These are phyloP conservation scores for Glycine soja DNA, from an alignment of 306 rosid species.

Conservation along the genomic window DNA sequence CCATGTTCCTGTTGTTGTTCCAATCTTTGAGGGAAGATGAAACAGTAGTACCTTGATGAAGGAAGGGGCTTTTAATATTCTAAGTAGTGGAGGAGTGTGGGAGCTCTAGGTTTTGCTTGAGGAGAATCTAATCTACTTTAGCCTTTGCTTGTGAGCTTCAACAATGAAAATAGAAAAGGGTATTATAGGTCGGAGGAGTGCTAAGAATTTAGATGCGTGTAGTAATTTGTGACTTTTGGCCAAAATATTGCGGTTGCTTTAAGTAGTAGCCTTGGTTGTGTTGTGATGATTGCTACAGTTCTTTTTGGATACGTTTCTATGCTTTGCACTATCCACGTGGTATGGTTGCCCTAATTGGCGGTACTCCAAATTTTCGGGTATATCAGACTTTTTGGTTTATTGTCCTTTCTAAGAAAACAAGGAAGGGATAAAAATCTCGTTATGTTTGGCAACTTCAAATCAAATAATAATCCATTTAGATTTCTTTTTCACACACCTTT, in stretches of 20 bases:
- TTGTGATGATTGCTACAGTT: not conserved
- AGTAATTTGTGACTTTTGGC: conserved; percentile 8
- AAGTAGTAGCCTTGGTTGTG: conserved; percentile 14
- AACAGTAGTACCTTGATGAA: not conserved
- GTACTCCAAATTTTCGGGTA: not conserved
- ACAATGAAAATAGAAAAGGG: conserved; percentile 14
- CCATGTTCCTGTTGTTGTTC: conserved; percentile 53
- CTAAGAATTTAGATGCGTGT: conserved; percentile 55
- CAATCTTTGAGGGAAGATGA: conserved; percentile 38
- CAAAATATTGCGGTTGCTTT: conserved; percentile 52
- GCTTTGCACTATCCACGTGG: conserved; percentile 30
- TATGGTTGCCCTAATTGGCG: not conserved
- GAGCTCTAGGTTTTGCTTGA: conserved; percentile 3
- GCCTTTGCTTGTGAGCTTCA: conserved; percentile 32
- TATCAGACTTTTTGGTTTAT: not conserved
- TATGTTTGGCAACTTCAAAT: not conserved
- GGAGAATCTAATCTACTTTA: conserved; percentile 43
- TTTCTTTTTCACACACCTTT: conserved; percentile 3
- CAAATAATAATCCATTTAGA: not conserved
- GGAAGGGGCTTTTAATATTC: not conserved
- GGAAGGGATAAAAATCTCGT: not conserved
- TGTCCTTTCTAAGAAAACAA: not conserved
- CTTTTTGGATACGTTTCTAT: conserved; percentile 35
- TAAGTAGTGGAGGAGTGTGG: not conserved
- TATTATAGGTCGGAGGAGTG: not conserved